Evolutionary conservation across 1,284 basidiomycete genomes (phyloP).

Genomic region (Flammula alnicola): DNA sequence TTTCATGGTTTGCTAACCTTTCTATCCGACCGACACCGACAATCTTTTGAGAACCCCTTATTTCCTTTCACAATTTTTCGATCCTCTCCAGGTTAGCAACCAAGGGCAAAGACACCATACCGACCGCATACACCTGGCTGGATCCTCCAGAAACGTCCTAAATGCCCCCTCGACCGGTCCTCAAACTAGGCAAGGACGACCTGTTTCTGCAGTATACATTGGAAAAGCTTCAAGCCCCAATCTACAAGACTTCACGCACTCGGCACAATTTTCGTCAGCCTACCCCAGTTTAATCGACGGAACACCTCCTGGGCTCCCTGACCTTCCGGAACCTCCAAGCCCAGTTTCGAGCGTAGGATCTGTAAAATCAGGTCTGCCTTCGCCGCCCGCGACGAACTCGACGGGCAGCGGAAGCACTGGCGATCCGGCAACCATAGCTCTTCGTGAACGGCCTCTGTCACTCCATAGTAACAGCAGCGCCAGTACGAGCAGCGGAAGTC

Average conservation of each 20-base stretch:
- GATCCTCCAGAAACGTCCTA: slow-evolving; percentile 11
- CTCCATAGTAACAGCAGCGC: slow-evolving; percentile 35
- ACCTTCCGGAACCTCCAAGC: slow-evolving; percentile 72
- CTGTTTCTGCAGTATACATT: slow-evolving; percentile 18
- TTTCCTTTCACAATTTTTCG: slow-evolving; percentile 15
- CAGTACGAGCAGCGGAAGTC: slow-evolving; percentile 32
- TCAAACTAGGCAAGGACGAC: slow-evolving; percentile 17
- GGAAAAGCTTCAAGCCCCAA: slow-evolving; percentile 19
- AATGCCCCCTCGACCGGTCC: slow-evolving; percentile 19
- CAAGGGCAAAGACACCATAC: slow-evolving; percentile 6
- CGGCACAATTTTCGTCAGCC: slow-evolving; percentile 12
- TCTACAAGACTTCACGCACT: slow-evolving; percentile 18
- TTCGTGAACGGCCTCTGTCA: slow-evolving; percentile 28
- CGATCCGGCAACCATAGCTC: slow-evolving; percentile 60
- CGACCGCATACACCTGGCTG: slow-evolving; percentile 9
- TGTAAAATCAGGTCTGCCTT: slow-evolving; percentile 67
- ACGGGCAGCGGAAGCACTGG: slow-evolving; percentile 78
- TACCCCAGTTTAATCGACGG: slow-evolving; percentile 19
- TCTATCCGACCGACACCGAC: slow-evolving; percentile 8
- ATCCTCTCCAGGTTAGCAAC: slow-evolving; percentile 7
- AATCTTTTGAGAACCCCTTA: slow-evolving; percentile 14
- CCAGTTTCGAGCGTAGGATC: slow-evolving; percentile 51
- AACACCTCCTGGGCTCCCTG: slow-evolving; percentile 17
- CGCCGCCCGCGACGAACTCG: slow-evolving; percentile 80
- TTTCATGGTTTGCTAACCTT: slow-evolving; percentile 12